Evolutionary conservation across 2,329 filamentous ascomycete genomes (phyloP).

Genomic region (Triangularia setosa): DNA sequence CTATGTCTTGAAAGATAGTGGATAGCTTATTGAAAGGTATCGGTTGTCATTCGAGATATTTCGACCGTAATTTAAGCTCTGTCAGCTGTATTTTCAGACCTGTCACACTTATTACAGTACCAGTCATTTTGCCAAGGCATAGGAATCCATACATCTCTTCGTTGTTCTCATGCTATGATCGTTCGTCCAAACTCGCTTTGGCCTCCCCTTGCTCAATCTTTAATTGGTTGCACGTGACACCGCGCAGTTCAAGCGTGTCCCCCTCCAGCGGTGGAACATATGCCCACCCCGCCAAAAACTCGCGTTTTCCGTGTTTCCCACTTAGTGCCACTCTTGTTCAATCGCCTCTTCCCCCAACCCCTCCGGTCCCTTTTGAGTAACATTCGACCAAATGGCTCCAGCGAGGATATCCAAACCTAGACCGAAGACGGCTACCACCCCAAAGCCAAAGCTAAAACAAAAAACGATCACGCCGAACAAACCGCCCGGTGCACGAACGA

Average conservation of each 20-base stretch:
- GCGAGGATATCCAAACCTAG: background rate
- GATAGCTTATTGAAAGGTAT: too few relatives aligned
- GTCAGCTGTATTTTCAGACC: too few relatives aligned
- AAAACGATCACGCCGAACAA: conserved; percentile 1
- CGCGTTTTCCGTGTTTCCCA: background rate
- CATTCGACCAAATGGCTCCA: conserved; percentile 8
- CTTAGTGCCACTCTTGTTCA: background rate
- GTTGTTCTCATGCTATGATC: background rate
- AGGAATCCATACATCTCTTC: background rate
- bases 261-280: background rate
- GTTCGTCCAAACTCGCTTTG: background rate
- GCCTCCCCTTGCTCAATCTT: background rate
- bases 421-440: background rate
- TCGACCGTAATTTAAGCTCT: too few relatives aligned
- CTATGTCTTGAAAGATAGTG: too few relatives aligned
- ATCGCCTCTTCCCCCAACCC: background rate
- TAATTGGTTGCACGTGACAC: conserved; percentile 1
- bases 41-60: too few relatives aligned
- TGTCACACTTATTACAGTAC: too few relatives aligned
- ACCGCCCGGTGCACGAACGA: background rate
- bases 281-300: background rate
- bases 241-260: conserved; percentile 1
- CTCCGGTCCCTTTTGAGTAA: too few relatives aligned
- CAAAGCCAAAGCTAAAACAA: background rate
- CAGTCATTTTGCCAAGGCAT: background rate